Evolutionary conservation across 805 yeast species (phyloP).

Genomic region (Wickerhamiella qilinensis): DNA sequence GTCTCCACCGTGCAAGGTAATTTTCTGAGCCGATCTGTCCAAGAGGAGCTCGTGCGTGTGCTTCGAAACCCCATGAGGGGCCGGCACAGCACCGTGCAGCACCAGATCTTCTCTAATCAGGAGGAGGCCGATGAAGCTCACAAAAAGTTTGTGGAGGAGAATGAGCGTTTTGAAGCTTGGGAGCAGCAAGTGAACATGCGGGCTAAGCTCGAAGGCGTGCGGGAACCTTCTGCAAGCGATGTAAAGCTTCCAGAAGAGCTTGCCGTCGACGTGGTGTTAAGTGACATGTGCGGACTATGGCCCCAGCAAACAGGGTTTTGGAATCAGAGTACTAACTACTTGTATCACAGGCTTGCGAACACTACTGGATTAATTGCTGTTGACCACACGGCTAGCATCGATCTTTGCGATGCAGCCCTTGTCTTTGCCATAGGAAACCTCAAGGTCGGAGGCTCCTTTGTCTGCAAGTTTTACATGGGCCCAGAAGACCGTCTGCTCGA

Average conservation of each 20-base stretch:
- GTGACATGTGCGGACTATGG: conserved; percentile 65
- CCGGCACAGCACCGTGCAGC: conserved; percentile 7
- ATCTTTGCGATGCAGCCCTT: conserved; percentile 81
- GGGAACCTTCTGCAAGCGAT: background rate
- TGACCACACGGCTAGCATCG: conserved; percentile 75
- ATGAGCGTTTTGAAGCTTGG: conserved; percentile 14
- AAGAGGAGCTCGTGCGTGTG: conserved; percentile 20
- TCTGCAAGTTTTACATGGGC: conserved; percentile 79
- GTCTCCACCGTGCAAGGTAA: conserved; percentile 75
- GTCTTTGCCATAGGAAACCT: conserved; percentile 58
- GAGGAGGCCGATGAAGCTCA: conserved; percentile 11
- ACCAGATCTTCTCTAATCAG: conserved; percentile 6
- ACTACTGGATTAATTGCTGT: conserved; percentile 67
- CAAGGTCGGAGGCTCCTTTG: conserved; percentile 51
- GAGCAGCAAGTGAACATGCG: background rate
- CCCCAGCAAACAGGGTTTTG: conserved; percentile 35
- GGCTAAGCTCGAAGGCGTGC: background rate
- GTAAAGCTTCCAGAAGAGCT: conserved; percentile 7
- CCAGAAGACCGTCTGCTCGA: conserved; percentile 57
- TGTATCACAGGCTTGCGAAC: conserved; percentile 84
- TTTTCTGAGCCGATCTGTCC: conserved; percentile 37
- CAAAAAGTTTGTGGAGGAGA: conserved; percentile 19
- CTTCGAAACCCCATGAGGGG: conserved; percentile 17
- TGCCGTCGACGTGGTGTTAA: conserved; percentile 50
- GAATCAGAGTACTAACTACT: conserved; percentile 55